phyloP scores from a whole-genome alignment of 306 rosid species.

The Sphenostylis stenocarpa region DNA sequence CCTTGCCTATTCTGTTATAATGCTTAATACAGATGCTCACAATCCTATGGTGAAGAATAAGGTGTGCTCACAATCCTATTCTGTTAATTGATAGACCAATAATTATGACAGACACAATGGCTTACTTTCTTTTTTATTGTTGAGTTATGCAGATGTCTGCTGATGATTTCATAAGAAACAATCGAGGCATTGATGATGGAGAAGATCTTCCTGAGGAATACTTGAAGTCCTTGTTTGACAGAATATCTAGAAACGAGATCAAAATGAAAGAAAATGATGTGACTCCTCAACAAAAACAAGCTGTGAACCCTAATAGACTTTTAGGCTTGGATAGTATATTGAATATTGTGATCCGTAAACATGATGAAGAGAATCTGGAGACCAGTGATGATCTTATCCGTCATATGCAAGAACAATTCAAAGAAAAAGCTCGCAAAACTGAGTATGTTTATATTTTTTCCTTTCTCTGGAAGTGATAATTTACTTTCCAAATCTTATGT shows the following conservation, averaged over 20 bases:
- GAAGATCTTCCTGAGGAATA: conserved; percentile 91
- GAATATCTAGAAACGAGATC: conserved; percentile 92
- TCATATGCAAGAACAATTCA: conserved; percentile 97
- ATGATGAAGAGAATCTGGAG: conserved; percentile 75
- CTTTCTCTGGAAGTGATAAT: conserved; percentile 21
- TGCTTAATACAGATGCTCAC: conserved; percentile 99
- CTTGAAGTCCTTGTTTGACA: conserved; percentile 81
- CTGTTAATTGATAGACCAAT: conserved; percentile 23
- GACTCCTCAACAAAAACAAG: conserved; percentile 78
- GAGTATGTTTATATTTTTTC: conserved; percentile 57
- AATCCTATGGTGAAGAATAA: conserved; percentile 93
- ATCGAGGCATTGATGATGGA: conserved; percentile 99
- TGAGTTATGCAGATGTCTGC: conserved; percentile 90
- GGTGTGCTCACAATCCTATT: conserved; percentile 50
- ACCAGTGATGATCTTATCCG: conserved; percentile 94
- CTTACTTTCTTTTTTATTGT: conserved; percentile 26
- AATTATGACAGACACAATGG: conserved; percentile 27
- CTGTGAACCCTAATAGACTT: conserved; percentile 73
- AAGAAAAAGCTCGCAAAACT: conserved; percentile 95
- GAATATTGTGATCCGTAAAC: conserved; percentile 87
- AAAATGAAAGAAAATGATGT: conserved; percentile 91
- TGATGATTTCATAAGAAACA: conserved; percentile 95
- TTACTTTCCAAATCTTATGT: conserved; percentile 21
- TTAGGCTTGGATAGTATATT: conserved; percentile 90
- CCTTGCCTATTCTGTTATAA: conserved; percentile 93